Conservation (phyloP, 805 yeast genomes). For the Metahyphopichia silvanorum region DNA sequence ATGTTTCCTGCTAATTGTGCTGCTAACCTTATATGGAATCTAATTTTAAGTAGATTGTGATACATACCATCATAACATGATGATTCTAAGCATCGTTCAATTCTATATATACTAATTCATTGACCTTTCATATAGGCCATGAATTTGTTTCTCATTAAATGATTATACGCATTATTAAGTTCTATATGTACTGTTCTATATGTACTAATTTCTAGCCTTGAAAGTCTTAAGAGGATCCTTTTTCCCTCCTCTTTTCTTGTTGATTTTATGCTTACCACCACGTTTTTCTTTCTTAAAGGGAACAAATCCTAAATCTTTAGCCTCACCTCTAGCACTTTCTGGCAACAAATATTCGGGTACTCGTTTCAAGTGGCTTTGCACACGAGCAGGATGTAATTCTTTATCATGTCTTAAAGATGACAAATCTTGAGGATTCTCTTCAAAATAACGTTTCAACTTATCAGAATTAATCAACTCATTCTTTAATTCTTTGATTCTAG, state of each 20-base stretch:
- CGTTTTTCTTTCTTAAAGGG: slow-evolving; percentile 63
- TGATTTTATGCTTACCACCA: slow-evolving; percentile 29
- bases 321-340: slow-evolving; percentile 59
- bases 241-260: slow-evolving; percentile 30
- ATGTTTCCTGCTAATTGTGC: slow-evolving; percentile 60
- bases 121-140: too few species aligned
- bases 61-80: too few species aligned
- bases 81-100: too few species aligned
- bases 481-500: slow-evolving; percentile 84
- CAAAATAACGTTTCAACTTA: slow-evolving; percentile 89
- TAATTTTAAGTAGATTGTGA: slow-evolving; percentile 44
- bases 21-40: slow-evolving; percentile 55
- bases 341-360: slow-evolving; percentile 93
- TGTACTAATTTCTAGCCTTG: slow-evolving; percentile 14
- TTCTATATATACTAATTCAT: background rate
- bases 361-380: slow-evolving; percentile 81
- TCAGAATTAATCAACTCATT: slow-evolving; percentile 85
- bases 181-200: slow-evolving; percentile 1
- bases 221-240: slow-evolving; percentile 66
- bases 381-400: slow-evolving; percentile 77
- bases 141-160: too few species aligned
- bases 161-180: too few species aligned
- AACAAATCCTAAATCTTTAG: slow-evolving; percentile 61
- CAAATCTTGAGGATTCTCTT: slow-evolving; percentile 95
- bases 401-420: slow-evolving; percentile 87